Evolutionary conservation across 768 basidiomycete genomes (phyloP), one percentile per base, ranked within the genome.

Genomic region (Leucosporidium scottii): DNA sequence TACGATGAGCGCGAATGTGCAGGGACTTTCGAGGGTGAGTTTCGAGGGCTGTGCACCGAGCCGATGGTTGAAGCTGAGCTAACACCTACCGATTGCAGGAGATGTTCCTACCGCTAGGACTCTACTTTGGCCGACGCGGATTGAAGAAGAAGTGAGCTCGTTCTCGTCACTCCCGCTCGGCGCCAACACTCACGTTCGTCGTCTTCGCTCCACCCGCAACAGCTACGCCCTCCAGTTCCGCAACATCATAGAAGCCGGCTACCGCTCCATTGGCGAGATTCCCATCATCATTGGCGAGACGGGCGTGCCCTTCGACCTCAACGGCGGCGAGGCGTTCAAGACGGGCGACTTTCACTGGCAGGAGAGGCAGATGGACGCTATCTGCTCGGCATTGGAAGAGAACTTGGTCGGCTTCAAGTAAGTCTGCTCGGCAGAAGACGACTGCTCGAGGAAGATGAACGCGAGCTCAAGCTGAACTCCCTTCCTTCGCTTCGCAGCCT

Each of bases 221-320:
- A 76, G 74, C 75, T 98, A 86, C 76, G 79, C 84, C 17, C 78
- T 88, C 13, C 94, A 99, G 74, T 86, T 97, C 44, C 80, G 82
- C 12, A 93, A 87, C 68, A 83, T 97, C 58, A 84, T 91, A 8
- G 82, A 88, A 62, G 81, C 83, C 25, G 87, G 84, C 0, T 85
- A 89, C 73, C 78, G 82, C 39, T 81, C 84, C 5, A 82, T 96
- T 0, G 91, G 90, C 30, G 90, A 93, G 74, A 83, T 79, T 23
- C 94, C 94, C 17, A 84, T 91, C 50, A 78, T 97, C 18, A 84
- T 99, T 66, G 93, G 93, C 25, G 94, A 99, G 78, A 90, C 88
- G 70, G 94, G 94, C 36, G 82, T 97, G 27, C 94, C 94, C 1
- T 94, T 98, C 87, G 96, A 99, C 74, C 85, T 96, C 83, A 97